A percentile compares a stretch with the other conserved stretches of the same genome.
Evolutionary conservation across 2,329 filamentous ascomycete genomes (phyloP).

Genomic region (Fusarium robinianum): DNA sequence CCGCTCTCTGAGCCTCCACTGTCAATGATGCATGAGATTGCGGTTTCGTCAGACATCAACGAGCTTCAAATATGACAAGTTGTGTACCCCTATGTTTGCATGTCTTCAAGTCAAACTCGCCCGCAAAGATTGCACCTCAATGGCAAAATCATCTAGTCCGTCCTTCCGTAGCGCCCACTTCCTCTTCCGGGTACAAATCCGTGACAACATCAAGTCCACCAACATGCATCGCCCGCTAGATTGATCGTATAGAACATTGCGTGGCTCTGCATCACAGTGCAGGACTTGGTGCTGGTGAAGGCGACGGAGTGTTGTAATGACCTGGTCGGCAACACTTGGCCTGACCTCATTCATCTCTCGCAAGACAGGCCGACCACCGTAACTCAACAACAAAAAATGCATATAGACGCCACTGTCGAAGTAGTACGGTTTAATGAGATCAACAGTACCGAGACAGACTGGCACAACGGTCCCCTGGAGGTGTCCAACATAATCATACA

Average conservation of each 20-base stretch:
- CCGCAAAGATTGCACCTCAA: conserved; percentile 16
- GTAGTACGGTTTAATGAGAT: conserved; percentile 39
- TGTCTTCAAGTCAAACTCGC: conserved; percentile 1
- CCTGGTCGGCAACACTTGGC: conserved; percentile 3
- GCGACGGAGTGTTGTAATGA: conserved; percentile 5
- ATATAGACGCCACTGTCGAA: conserved; percentile 37
- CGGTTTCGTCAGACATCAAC: too few species aligned
- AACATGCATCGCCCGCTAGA: conserved; percentile 34
- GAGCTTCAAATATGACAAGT: too few species aligned
- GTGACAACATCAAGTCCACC: conserved; percentile 41
- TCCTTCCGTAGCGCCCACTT: conserved; percentile 21
- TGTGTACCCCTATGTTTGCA: neutral
- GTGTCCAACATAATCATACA: conserved; percentile 38
- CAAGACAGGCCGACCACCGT: conserved; percentile 16
- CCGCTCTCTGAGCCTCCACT: too few species aligned
- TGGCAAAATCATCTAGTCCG: conserved; percentile 24
- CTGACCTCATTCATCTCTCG: neutral
- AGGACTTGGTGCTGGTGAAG: conserved; percentile 33
- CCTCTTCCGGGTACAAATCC: conserved; percentile 34
- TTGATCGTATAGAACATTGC: conserved; percentile 40
- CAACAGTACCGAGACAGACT: conserved; percentile 41
- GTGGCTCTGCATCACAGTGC: conserved; percentile 36
- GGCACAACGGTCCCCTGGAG: conserved; percentile 43
- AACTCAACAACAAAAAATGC: conserved; percentile 45
- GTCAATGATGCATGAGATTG: too few species aligned